These are phyloP conservation scores for Pleodorina starrii DNA, from an alignment of 139 green algal species.

Conservation along the genomic window DNA sequence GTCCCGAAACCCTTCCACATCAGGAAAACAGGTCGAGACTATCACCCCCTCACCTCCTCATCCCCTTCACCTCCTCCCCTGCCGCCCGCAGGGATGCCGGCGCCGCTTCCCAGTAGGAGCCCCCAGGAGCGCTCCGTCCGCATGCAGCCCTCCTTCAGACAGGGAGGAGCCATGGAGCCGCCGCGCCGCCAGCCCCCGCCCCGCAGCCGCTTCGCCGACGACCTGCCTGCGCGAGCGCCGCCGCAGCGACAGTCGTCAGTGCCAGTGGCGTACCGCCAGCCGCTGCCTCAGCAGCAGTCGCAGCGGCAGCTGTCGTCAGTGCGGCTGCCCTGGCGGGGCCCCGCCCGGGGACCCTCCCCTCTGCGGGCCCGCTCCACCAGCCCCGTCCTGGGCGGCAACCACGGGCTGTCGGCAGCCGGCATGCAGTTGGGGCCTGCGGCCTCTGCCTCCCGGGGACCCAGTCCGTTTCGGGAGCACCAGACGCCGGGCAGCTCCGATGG, in stretches of 20 bases:
- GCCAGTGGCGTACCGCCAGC: neutral
- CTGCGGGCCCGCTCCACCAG: neutral
- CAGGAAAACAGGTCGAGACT: too few species aligned
- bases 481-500: too few species aligned
- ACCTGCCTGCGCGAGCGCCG: neutral
- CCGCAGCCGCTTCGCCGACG: neutral
- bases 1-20: too few species aligned
- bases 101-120: constrained; percentile 29
- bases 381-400: neutral
- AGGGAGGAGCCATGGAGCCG: neutral
- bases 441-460: too few species aligned
- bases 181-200: neutral
- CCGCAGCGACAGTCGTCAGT: neutral
- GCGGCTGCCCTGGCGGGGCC: constrained; percentile 29
- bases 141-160: neutral
- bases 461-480: too few species aligned
- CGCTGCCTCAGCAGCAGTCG: neutral
- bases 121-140: neutral
- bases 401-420: neutral
- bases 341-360: neutral
- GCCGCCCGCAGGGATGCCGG: constrained; percentile 3
- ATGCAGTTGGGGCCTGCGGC: neutral
- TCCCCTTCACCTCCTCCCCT: too few species aligned
- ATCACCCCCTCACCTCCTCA: too few species aligned
- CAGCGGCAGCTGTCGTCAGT: neutral